Base-by-base conservation (phyloP, 1,284 basidiomycete species). In the Heterobasidion irregulare region DNA sequence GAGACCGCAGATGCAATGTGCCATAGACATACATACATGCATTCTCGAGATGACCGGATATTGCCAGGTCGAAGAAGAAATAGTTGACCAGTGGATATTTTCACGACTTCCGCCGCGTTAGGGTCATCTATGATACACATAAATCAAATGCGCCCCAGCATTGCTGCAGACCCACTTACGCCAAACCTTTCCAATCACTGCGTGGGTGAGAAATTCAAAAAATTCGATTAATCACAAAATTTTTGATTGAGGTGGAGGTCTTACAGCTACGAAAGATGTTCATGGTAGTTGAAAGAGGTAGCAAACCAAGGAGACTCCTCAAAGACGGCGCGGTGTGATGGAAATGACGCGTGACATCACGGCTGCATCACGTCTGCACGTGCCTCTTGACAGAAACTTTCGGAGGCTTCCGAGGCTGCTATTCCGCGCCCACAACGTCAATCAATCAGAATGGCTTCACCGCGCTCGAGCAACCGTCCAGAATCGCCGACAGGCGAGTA, bases 131-230 rank as follows among this genome's bases (percentile, higher is more conserved):
- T 43, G 19, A 38, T 59, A 56, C 16, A 45, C 41, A 33, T 9
- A 6, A 47, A 38, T 38, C 47, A 19, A 16, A 50, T 53, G n/a
- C 32, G 61, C 50, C 35, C n/a, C n/a, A 50, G 7, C 13, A 53
- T 55, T 47, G 47, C 45, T 48, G 49, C 46, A 15, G 34, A 38
- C 43, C 49, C 53, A 81, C 91, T 70, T 71, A 94, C 93, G 92
- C 93, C 94, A 95, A 72, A 97, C 94, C 80, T 88, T 92, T 63
- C 91, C 89, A 60, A 96, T 82, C 46, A 96, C 93, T 96, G 64
- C 26, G 26, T 26, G n/a, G 6, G 38, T 41, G 38, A 8, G 7
- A 13, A 43, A 41, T 33, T 26, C 47, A 12, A 18, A n/a, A 48
- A 52, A n/a, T n/a, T 52, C 38, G 56, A 26, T 6, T 6, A 5